Evolutionary conservation across 2,329 filamentous ascomycete genomes (phyloP).

Genomic region (Lithohypha guttulata): DNA sequence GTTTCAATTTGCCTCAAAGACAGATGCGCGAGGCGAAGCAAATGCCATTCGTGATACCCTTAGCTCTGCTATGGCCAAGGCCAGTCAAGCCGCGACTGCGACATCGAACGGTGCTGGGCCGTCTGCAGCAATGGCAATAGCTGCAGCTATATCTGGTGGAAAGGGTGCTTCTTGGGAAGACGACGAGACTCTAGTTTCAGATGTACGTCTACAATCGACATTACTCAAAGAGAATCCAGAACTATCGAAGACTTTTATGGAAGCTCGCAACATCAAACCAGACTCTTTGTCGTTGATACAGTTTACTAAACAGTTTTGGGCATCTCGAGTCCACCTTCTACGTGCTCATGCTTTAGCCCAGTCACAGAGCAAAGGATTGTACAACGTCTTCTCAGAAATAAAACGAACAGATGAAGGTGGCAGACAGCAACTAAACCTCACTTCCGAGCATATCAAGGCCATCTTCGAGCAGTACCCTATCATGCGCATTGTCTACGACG

Average conservation of each 20-base stretch:
- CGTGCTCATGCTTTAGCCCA: slow-evolving; percentile 84
- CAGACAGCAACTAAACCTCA: slow-evolving; percentile 70
- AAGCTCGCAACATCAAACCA: slow-evolving; percentile 71
- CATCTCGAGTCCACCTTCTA: slow-evolving; percentile 71
- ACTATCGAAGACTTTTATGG: slow-evolving; percentile 75
- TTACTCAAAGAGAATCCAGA: slow-evolving; percentile 69
- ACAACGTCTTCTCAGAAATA: slow-evolving; percentile 85
- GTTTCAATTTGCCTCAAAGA: slow-evolving; percentile 76
- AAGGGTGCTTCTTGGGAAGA: slow-evolving; percentile 61
- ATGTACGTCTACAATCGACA: slow-evolving; percentile 77
- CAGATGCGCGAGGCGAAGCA: slow-evolving; percentile 69
- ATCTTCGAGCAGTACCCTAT: slow-evolving; percentile 90
- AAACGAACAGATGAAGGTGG: slow-evolving; percentile 69
- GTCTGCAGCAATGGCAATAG: slow-evolving; percentile 67
- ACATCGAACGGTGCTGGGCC: slow-evolving; percentile 29
- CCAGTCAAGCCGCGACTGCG: slow-evolving; percentile 49
- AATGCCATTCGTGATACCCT: slow-evolving; percentile 74
- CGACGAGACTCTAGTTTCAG: slow-evolving; percentile 62
- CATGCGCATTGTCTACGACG: slow-evolving; percentile 81
- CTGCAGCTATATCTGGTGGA: slow-evolving; percentile 52
- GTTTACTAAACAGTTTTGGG: slow-evolving; percentile 93
- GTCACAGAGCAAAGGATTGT: slow-evolving; percentile 74
- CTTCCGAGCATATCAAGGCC: slow-evolving; percentile 80
- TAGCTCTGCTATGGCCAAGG: slow-evolving; percentile 54
- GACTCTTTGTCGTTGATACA: slow-evolving; percentile 68